Evolutionary conservation across 139 green algal species (phyloP), one percentile per base, ranked within the genome.

Genomic region (Pseudopediastrum boryanum): DNA sequence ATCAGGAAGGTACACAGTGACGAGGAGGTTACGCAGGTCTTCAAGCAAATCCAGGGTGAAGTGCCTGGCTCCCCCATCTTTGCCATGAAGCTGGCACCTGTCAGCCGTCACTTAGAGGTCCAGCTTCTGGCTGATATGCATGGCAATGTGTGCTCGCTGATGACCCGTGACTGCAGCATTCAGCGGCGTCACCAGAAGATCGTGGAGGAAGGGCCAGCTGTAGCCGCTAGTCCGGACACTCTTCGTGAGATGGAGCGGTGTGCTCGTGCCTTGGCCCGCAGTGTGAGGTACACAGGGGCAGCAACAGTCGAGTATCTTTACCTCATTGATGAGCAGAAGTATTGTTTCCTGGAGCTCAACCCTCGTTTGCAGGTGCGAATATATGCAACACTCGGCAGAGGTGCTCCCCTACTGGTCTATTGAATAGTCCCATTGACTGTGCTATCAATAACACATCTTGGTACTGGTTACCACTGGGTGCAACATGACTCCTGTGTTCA

Each of bases 341-440:
- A 96, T 90, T 98, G 90, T 89, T 99, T 99, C 86, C 85, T 99
- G 85, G 96, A 99, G 89, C 93, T 99, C 29, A 99, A 99, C 87
- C 96, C 96, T 3, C 85, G 96, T 5, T 89, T 99, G 76, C 95
- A 99, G 92, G 92, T 93, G 61, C 12, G 69, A 29, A 31, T 8
- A 33, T n/a, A n/a, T n/a, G n/a, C n/a, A n/a, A n/a, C n/a, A n/a
- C n/a, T n/a, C n/a, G n/a, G n/a, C n/a, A n/a, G n/a, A n/a, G n/a
- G n/a, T n/a, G n/a, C n/a, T n/a, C n/a, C n/a, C n/a, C n/a, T n/a
- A n/a, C n/a, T n/a, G n/a, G n/a, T n/a, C n/a, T n/a, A n/a, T n/a
- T n/a, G n/a, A n/a, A n/a, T n/a, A n/a, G n/a, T n/a, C n/a, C n/a
- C n/a, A n/a, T n/a, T n/a, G n/a, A n/a, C n/a, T n/a, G n/a, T n/a